These are phyloP conservation scores for Saturnispora sanitii DNA, from an alignment of 805 yeast genomes.

Conservation along the genomic window DNA sequence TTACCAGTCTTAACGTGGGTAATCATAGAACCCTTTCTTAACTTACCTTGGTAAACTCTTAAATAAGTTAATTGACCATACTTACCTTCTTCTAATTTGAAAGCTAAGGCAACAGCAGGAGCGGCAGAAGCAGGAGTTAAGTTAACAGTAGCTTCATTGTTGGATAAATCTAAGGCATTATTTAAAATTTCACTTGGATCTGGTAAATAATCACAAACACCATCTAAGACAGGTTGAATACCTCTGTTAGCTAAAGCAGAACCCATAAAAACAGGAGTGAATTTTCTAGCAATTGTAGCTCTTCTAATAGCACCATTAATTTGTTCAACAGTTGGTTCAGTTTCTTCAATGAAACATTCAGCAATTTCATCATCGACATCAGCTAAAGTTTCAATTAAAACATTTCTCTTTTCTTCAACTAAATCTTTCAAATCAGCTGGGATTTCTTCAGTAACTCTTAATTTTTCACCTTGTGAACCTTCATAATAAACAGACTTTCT, in stretches of 20 bases:
- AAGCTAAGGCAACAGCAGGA: slow-evolving; percentile 95
- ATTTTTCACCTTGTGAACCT: slow-evolving; percentile 79
- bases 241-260: slow-evolving; percentile 96
- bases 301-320: slow-evolving; percentile 86
- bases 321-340: slow-evolving; percentile 76
- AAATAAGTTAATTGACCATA: slow-evolving; percentile 96
- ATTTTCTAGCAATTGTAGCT: slow-evolving; percentile 88
- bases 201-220: slow-evolving; percentile 92
- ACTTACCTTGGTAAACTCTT: slow-evolving; percentile 92
- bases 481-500: slow-evolving; percentile 82
- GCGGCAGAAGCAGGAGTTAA: slow-evolving; percentile 61
- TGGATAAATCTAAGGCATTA: slow-evolving; percentile 70
- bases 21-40: slow-evolving; percentile 84
- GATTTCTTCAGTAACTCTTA: slow-evolving; percentile 49
- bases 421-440: slow-evolving; percentile 75
- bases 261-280: slow-evolving; percentile 99
- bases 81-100: slow-evolving; percentile 96
- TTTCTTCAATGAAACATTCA: slow-evolving; percentile 82
- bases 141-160: slow-evolving; percentile 58
- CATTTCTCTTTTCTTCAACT: slow-evolving; percentile 81
- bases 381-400: slow-evolving; percentile 87
- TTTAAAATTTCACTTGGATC: slow-evolving; percentile 90
- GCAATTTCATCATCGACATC: slow-evolving; percentile 98
- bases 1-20: slow-evolving; percentile 87
- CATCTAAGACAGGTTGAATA: slow-evolving; percentile 89